Conservation (phyloP, 805 yeast genomes). For the Clavispora santaluciae region DNA sequence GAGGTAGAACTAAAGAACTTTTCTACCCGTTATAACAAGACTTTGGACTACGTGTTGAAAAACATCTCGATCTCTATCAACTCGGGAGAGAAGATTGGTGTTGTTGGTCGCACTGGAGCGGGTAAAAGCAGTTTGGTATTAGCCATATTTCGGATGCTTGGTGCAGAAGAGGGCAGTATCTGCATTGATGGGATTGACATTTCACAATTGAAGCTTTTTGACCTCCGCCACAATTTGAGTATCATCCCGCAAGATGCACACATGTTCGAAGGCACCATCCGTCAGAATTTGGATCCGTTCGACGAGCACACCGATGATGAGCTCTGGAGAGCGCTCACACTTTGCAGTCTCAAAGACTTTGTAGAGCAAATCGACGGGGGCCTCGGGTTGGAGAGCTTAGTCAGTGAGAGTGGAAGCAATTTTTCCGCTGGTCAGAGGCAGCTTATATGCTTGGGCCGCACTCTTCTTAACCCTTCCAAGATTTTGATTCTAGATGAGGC, state of each 20-base stretch:
- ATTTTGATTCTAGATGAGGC: conserved; percentile 78
- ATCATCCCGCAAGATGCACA: conserved; percentile 27
- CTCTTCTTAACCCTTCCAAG: conserved; percentile 54
- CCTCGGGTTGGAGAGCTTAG: conserved; percentile 16
- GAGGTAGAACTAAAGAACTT: conserved; percentile 37
- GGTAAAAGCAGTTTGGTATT: conserved; percentile 26
- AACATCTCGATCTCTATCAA: conserved; percentile 59
- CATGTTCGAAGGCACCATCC: conserved; percentile 20
- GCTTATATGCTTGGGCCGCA: conserved; percentile 75
- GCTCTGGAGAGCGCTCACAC: conserved; percentile 20
- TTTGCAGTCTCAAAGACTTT: conserved; percentile 17
- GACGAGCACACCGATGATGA: conserved; percentile 18
- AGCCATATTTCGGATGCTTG: conserved; percentile 22
- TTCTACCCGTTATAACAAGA: conserved; percentile 80
- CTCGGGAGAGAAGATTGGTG: conserved; percentile 83
- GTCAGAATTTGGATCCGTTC: conserved; percentile 64
- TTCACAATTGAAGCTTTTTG: conserved; percentile 13
- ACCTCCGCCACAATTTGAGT: conserved; percentile 20
- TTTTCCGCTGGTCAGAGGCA: conserved; percentile 48
- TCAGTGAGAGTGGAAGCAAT: conserved; percentile 23
- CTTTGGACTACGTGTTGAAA: conserved; percentile 73
- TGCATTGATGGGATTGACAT: conserved; percentile 17
- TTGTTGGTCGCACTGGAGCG: conserved; percentile 86
- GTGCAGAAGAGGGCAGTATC: conserved; percentile 17
- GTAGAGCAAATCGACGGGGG: conserved; percentile 14